These are phyloP conservation scores for Colletotrichum graminicola DNA, from an alignment of 2,329 filamentous ascomycete genomes.

Conservation along the genomic window DNA sequence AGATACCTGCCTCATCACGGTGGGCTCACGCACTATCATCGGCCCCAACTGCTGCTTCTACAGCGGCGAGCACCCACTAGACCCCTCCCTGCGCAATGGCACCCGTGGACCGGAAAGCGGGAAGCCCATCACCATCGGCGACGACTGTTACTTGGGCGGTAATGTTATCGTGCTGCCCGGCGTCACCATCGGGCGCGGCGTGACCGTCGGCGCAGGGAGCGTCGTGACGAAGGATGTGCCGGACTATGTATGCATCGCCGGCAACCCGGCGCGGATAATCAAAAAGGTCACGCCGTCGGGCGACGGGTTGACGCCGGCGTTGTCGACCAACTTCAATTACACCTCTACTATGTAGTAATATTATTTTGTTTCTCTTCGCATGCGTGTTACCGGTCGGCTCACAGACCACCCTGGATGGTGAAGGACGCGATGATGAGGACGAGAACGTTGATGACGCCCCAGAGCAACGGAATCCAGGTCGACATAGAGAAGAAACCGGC, in stretches of 20 bases:
- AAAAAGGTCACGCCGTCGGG: conserved; percentile 54
- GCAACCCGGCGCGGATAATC: conserved; percentile 75
- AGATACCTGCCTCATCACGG: conserved; percentile 79
- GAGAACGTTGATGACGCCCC: conserved; percentile 86
- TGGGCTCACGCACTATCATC: conserved; percentile 82
- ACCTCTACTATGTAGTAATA: conserved; percentile 37
- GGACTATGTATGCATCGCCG: conserved; percentile 71
- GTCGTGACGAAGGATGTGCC: conserved; percentile 85
- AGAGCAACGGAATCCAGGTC: conserved; percentile 92
- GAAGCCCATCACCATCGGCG: conserved; percentile 78
- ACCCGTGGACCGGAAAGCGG: conserved; percentile 81
- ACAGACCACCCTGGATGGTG: conserved; percentile 91
- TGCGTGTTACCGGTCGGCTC: conserved; percentile 46
- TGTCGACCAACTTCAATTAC: conserved; percentile 31
- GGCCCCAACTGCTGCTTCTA: conserved; percentile 84
- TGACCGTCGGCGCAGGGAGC: conserved; percentile 82
- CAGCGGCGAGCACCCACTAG: conserved; percentile 80
- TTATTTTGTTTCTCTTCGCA: not conserved
- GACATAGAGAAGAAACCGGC: conserved; percentile 91
- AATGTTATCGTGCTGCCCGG: conserved; percentile 79
- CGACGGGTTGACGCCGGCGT: conserved; percentile 16
- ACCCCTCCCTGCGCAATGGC: conserved; percentile 80
- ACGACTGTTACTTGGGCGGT: conserved; percentile 86
- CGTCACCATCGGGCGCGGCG: conserved; percentile 81
- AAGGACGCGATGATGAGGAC: conserved; percentile 89